phyloP scores from a whole-genome alignment of 129 eudicot species.

The Smallanthus sonchifolius region DNA sequence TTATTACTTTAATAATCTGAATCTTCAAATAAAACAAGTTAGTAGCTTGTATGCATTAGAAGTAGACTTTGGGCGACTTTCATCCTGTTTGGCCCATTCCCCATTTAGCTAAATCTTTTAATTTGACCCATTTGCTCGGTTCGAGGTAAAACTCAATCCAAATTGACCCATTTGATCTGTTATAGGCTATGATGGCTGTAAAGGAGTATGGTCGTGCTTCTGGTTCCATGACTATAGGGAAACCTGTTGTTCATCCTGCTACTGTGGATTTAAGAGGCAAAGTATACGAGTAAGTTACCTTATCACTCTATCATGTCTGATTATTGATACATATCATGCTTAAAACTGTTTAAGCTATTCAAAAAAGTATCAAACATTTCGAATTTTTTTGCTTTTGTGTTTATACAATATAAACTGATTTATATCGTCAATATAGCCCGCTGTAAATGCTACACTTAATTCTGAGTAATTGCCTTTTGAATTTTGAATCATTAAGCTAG shows the following conservation, averaged over 20 bases:
- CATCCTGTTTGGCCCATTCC: neutral
- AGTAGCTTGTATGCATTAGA: neutral
- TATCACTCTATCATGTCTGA: neutral
- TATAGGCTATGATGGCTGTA: conserved; percentile 93
- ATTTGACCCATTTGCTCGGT: neutral
- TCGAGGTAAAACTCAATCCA: neutral
- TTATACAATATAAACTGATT: neutral
- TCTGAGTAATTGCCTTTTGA: neutral
- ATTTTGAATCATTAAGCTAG: neutral
- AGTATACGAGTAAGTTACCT: conserved; percentile 69
- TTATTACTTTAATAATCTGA: neutral
- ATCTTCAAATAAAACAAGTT: neutral
- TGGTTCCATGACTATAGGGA: conserved; percentile 67
- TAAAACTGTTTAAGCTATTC: neutral
- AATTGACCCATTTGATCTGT: neutral
- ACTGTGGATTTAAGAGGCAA: conserved; percentile 86
- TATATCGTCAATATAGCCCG: neutral
- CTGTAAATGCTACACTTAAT: neutral
- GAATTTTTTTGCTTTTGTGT: neutral
- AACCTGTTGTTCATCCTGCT: conserved; percentile 84
- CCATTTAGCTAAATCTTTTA: neutral
- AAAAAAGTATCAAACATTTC: neutral
- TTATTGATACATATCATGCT: neutral
- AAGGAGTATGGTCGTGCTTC: conserved; percentile 79
- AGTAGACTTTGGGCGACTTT: neutral